Conservation (phyloP, 805 yeast species). For the Pachysolen tannophilus region DNA sequence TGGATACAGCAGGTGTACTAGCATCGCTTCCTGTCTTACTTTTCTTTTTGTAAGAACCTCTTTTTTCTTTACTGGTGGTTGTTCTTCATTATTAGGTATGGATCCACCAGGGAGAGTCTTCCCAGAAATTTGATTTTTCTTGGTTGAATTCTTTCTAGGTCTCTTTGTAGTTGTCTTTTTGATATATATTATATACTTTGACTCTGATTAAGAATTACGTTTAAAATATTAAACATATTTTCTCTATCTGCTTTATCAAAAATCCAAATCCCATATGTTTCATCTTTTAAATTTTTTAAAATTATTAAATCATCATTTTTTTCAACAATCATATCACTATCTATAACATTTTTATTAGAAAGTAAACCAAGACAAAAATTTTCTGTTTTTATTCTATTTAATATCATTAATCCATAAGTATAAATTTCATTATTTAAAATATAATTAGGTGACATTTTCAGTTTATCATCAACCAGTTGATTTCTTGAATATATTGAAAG, state of each 20-base stretch:
- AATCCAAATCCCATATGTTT: conserved; percentile 73
- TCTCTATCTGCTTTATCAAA: conserved; percentile 62
- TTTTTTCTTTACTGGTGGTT: conserved; percentile 10
- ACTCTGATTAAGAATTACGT: conserved; percentile 18
- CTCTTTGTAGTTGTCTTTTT: too few species aligned
- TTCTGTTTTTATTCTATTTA: conserved; percentile 60
- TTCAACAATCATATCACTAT: conserved; percentile 46
- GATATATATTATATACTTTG: too few species aligned
- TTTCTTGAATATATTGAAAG: conserved; percentile 56
- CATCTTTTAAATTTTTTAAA: conserved; percentile 58
- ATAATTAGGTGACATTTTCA: conserved; percentile 13
- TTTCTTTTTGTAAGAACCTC: conserved; percentile 11
- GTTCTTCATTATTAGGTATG: neutral
- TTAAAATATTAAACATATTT: conserved; percentile 41
- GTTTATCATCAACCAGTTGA: conserved; percentile 7
- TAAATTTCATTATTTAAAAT: conserved; percentile 36
- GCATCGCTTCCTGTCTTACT: conserved; percentile 1
- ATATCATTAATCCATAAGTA: conserved; percentile 60
- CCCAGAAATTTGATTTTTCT: too few species aligned
- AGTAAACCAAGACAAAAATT: conserved; percentile 67
- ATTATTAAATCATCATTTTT: conserved; percentile 63
- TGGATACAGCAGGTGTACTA: neutral
- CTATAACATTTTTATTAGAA: conserved; percentile 24
- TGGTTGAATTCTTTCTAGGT: too few species aligned
- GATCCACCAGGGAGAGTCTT: conserved; percentile 4